Evolutionary conservation across 345 rosid genomes (phyloP), one percentile per base, ranked within the genome.

Genomic region (Arabis hirsuta): DNA sequence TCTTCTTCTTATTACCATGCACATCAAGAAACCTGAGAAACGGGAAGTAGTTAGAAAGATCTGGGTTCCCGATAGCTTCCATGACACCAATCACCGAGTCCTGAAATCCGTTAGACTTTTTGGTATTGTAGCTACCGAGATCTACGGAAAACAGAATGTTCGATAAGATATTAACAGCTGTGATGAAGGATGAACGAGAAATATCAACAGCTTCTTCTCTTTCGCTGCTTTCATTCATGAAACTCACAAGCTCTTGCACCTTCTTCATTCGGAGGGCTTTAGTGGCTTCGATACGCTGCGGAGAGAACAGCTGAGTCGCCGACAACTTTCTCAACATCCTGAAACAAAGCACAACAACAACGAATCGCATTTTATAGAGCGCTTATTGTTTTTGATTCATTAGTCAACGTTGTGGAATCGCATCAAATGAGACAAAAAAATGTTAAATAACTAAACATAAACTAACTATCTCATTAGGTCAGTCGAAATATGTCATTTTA

Each of bases 21-120:
- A 76, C 81, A 19, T 85, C 92, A 63, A 88, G 20, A 61, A 29
- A 66, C 61, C 76, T 26, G 0, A 86, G 58, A 12, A 79, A 2
- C 2, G 88, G 90, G 43, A 84, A 87, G 57, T 31, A 85, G 51
- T 87, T 85, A 1, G 77, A 71, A 46, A 72, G 5, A 24, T 85
- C 84, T 4, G 81, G 83, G 32, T 74, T 80, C 31, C 88, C 92
- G 0, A 50, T 54, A 41, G 73, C 79, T 14, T 61, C 77, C 88
- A 81, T 63, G 38, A 83, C 50, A 13, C 68, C 48, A 72, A 39
- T 48, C 9, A 79, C 79, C 2, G 39, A 16, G 69, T 78, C 74
- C 65, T 70, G 82, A 71, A 86, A 82, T 48, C 13, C 78, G 31
- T 7, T 55, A 2, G 61, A 36, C 4, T 19, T 11, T 4, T 57